These are phyloP conservation scores for Aspergillus hancockii DNA, from an alignment of 495 filamentous ascomycete genomes.

Conservation along the genomic window DNA sequence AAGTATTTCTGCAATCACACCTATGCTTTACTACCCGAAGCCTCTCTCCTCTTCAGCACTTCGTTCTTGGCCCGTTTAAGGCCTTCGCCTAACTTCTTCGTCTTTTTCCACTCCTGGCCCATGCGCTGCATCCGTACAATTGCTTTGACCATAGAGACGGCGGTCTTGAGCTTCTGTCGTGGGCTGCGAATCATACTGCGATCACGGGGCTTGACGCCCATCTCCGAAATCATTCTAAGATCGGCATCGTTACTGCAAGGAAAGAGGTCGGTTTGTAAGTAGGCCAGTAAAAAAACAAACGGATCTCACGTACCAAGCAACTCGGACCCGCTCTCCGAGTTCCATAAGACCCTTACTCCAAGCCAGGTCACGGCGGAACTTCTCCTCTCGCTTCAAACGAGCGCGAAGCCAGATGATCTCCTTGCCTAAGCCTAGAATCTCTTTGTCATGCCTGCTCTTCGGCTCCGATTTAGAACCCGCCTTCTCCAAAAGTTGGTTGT, in stretches of 20 bases:
- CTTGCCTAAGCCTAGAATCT: constrained; percentile 79
- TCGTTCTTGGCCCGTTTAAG: constrained; percentile 48
- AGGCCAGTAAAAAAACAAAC: constrained; percentile 17
- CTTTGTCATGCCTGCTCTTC: constrained; percentile 67
- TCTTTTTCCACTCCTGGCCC: constrained; percentile 51
- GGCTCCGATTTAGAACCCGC: constrained; percentile 40
- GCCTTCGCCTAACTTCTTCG: constrained; percentile 47
- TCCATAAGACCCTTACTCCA: constrained; percentile 84
- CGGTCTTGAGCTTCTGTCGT: constrained; percentile 49
- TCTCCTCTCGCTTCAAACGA: constrained; percentile 73
- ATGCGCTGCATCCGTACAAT: constrained; percentile 55
- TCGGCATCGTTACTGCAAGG: constrained; percentile 82
- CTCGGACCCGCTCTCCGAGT: constrained; percentile 69
- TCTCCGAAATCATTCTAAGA: constrained; percentile 76
- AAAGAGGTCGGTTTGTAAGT: constrained; percentile 21
- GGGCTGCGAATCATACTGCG: constrained; percentile 31
- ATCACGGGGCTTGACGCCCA: constrained; percentile 61
- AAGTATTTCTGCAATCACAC: constrained; percentile 10
- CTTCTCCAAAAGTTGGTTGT: constrained; percentile 55
- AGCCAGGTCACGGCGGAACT: constrained; percentile 72
- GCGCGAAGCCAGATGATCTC: constrained; percentile 89
- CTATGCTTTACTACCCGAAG: constrained; percentile 25
- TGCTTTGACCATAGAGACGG: constrained; percentile 55
- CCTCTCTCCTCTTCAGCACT: constrained; percentile 43
- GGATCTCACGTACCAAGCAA: constrained; percentile 72